Evolutionary conservation across 2,329 filamentous ascomycete species (phyloP), one percentile per base, ranked within the genome.

Genomic region (Amphichorda felina): DNA sequence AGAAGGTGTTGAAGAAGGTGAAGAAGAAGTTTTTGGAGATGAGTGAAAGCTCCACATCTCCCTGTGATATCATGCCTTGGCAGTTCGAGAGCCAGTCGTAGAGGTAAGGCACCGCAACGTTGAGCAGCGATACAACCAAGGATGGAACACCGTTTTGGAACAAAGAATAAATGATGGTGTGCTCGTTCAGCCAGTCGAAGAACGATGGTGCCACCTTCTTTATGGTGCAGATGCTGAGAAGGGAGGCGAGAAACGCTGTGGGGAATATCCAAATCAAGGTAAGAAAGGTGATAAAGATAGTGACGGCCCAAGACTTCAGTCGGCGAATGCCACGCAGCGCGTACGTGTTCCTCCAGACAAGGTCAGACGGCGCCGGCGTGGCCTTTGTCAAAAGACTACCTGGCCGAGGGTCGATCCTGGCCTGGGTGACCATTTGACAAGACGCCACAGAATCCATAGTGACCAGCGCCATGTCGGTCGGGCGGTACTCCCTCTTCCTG

Each of bases 21-120:
- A 98, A 98, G 68, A 96, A 94, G 62, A 96, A 98, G 58, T 96
- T 98, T 63, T 98, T 98, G 36, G 86, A 94, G 44, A 98, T 89
- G 30, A 93, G 70, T 0, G 91, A 96, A 6, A 98, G 69, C 56
- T 96, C 91, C 16, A 98, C 79, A 42, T 98, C 91, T 30, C 86
- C 86, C 47, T 87, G 84, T 1, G 91, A 96, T 35, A 94, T 85
- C 79, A 93, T 93, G 33, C 91, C 91, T 62, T 98, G 91, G 35
- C 76, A 72, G 53, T 88, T 88, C 3, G 89, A 86, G 9, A 98
- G 72, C 64, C 79, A 95, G 47, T 94, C 87, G 61, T 98, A 98
- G 0, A 98, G 64, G 52, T 94, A 96, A 0, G 91, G 93, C 2
- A 96, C 88, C 6, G 81, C 71, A 34, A 95, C 72, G 49, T 91